Base-by-base conservation (phyloP, 805 yeast genomes). In the Debaryomyces hansenii region DNA sequence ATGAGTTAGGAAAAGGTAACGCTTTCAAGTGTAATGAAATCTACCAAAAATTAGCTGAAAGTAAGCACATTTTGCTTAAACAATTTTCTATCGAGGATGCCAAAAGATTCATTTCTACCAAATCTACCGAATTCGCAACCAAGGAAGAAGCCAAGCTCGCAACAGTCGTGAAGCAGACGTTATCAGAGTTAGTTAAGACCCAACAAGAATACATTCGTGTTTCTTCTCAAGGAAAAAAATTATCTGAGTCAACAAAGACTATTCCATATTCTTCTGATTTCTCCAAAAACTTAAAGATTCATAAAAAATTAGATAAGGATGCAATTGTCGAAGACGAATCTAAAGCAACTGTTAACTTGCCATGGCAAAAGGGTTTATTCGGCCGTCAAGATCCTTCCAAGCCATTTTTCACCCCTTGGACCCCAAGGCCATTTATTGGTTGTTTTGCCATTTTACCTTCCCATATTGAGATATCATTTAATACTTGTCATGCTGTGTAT, bases 371-470 rank as follows among this genome's bases (percentile, higher is more conserved):
- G 47, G 74, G 77, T 42, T 75, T 87, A 51, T 90, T 78, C 66
- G 98, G 98, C 18, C 84, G 96, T 58, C 67, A 81, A 54, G 85
- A 88, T 44, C 85, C 90, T 12, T 60, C 74, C 14, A 90, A 87
- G 70, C 80, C 91, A 4, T 94, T 85, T 69, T 94, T 92, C 75
- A 90, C 98, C 2, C 99, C 99, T 43, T 94, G 97, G 97, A 79
- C 84, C 49, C 95, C 97, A 54, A 85, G 97, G 70, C 94, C 90
- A 37, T 94, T 92, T 69, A 70, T 94, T 52, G 91, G 96, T 2
- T 95, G 96, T 40, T 88, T 90, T 68, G 94, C 97, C 10, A 80
- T 94, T 49, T 77, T 89, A 59, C 99, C 99, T 24, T 84, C 87
- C 52, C 98, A 94, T 67, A 73, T 94, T 45, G 98, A 94, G 70